Base-by-base conservation (phyloP, 352 stramenopile genomes). In the Aphanomyces astaci region DNA sequence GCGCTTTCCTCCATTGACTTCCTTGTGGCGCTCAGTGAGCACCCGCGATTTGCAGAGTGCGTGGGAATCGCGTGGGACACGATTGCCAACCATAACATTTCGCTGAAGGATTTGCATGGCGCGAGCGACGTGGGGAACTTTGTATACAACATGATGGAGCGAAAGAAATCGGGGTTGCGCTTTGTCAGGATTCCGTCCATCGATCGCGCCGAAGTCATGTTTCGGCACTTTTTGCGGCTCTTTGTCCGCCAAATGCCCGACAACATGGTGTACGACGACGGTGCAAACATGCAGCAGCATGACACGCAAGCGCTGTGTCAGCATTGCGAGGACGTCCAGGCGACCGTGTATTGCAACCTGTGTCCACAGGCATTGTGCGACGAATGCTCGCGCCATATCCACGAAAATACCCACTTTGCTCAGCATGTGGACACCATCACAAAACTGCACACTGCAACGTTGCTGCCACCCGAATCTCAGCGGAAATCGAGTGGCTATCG, bases 361-460 rank as follows among this genome's bases (percentile, higher is more conserved):
- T 68, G 62, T 46, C 62, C 55, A 27, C 62, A 68, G 22, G 32
- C 22, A 4, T 33, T 68, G 2, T 68, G 62, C 48, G 33, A 40
- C 13, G 4, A 33, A 24, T 68, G 62, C 62, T 52, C 62, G 5
- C 10, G 32, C n/a, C 28, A 48, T 7, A 68, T 68, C 36, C 62
- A 68, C n/a, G 48, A 68, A 62, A 48, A 68, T 31, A 62, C 62
- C 11, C 48, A 68, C 48, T 62, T 60, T 46, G 62, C 51, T 3
- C 55, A 59, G 15, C 62, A 68, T 24, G 13, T 56, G n/a, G 43
- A 52, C 15, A 28, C 62, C 10, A 59, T 68, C 24, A 27, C 62
- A 22, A 28, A 19, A 30, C n/a, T 68, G 43, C 25, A 32, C 45
- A 25, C n/a, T n/a, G n/a, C n/a, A n/a, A n/a, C 22, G 45, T 24